phyloP scores from a whole-genome alignment of 768 basidiomycete species.

The Boletus rufocinnamomeus region DNA sequence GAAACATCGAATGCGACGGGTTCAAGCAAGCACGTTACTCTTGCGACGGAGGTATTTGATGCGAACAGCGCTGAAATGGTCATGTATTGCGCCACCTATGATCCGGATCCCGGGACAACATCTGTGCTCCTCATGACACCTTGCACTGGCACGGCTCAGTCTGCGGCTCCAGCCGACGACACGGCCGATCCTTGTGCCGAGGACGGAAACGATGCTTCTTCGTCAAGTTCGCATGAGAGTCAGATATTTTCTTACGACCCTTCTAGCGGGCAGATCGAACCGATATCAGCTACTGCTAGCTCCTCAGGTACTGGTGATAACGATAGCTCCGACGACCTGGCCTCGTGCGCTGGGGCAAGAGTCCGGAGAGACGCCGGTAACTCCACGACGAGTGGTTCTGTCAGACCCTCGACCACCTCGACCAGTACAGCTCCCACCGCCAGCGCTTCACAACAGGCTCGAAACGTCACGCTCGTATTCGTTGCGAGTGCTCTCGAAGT shows the following conservation, averaged over 20 bases:
- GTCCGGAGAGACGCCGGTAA: slow-evolving; percentile 17
- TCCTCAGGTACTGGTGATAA: slow-evolving; percentile 27
- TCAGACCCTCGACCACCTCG: slow-evolving; percentile 19
- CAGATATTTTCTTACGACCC: slow-evolving; percentile 63
- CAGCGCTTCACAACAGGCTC: slow-evolving; percentile 15
- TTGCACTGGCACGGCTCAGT: slow-evolving; percentile 43
- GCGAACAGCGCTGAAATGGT: slow-evolving; percentile 37
- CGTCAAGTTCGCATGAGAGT: slow-evolving; percentile 38
- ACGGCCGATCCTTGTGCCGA: slow-evolving; percentile 13
- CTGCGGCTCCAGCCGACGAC: background rate
- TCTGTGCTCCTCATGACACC: slow-evolving; percentile 51
- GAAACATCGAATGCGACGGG: slow-evolving; percentile 10
- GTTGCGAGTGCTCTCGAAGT: slow-evolving; percentile 41
- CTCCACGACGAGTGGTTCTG: slow-evolving; percentile 11
- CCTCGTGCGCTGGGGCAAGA: slow-evolving; percentile 8
- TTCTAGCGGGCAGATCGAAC: slow-evolving; percentile 49
- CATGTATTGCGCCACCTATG: slow-evolving; percentile 62
- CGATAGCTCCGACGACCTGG: background rate
- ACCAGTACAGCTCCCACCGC: slow-evolving; percentile 16
- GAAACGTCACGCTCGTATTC: slow-evolving; percentile 57
- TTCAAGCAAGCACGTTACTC: slow-evolving; percentile 38
- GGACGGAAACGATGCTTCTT: slow-evolving; percentile 5
- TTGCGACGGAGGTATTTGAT: slow-evolving; percentile 49
- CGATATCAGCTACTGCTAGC: slow-evolving; percentile 46
- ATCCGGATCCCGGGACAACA: slow-evolving; percentile 49